Percentiles rank a stretch among this genome's conserved stretches.
Evolutionary conservation across 208 protist species (phyloP).

Genomic region (Entamoeba dispar): DNA sequence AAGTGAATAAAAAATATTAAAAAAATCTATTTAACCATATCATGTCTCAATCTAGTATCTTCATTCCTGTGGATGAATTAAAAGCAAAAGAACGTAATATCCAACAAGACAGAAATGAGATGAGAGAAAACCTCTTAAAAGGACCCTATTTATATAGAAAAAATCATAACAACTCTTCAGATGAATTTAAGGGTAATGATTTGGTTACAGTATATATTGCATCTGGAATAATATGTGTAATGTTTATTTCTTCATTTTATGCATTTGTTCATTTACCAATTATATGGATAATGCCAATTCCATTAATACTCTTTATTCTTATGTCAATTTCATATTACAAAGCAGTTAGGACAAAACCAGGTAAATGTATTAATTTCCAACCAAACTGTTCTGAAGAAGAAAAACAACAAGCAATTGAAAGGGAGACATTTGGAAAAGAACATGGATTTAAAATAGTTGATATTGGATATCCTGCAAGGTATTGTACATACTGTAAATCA

Average conservation of each 20-base stretch:
- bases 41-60: too few species aligned
- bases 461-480: neutral
- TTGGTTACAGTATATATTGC: neutral
- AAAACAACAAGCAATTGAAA: neutral
- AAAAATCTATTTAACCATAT: too few species aligned
- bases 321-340: neutral
- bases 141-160: neutral
- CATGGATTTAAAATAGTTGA: neutral
- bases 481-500: neutral
- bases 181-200: neutral
- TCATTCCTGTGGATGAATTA: too few species aligned
- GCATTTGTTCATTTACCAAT: neutral
- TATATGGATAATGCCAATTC: neutral
- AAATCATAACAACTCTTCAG: neutral
- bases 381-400: neutral
- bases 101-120: neutral
- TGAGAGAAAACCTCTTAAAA: neutral
- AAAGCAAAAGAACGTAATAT: too few species aligned
- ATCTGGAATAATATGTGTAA: neutral
- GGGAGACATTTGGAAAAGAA: neutral
- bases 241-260: neutral
- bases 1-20: too few species aligned
- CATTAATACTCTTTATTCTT: neutral
- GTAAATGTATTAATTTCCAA: neutral
- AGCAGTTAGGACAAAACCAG: neutral